phyloP scores from a whole-genome alignment of 495 filamentous ascomycete species.

The Amniculicola lignicola region DNA sequence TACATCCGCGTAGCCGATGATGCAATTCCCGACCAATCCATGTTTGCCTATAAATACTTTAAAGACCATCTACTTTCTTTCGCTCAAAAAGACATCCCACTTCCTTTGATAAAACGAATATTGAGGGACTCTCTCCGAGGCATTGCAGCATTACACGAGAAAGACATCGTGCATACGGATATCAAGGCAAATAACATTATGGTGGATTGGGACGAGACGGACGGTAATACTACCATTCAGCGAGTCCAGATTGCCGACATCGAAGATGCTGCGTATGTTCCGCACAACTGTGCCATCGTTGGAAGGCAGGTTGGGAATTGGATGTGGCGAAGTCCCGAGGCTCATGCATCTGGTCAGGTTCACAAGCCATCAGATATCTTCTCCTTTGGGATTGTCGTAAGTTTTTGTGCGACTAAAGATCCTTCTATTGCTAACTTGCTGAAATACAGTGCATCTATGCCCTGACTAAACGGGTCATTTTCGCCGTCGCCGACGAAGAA shows the following conservation, averaged over 20 bases:
- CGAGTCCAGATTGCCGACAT: conserved; percentile 40
- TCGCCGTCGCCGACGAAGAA: conserved; percentile 25
- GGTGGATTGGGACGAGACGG: conserved; percentile 30
- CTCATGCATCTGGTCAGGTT: conserved; percentile 39
- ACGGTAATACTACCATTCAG: conserved; percentile 39
- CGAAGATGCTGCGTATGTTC: conserved; percentile 49
- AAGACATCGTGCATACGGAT: conserved; percentile 31
- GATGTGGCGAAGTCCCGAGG: conserved; percentile 48
- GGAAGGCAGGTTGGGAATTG: conserved; percentile 43
- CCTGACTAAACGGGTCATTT: conserved; percentile 26
- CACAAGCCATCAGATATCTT: conserved; percentile 46
- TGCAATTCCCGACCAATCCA: conserved; percentile 25
- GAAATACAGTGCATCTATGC: conserved; percentile 27
- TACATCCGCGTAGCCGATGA: conserved; percentile 21
- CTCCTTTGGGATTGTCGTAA: conserved; percentile 47
- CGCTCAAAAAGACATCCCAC: conserved; percentile 16
- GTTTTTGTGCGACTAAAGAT: conserved; percentile 26
- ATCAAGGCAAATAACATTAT: conserved; percentile 42
- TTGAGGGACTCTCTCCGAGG: conserved; percentile 24
- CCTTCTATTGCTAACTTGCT: conserved; percentile 3
- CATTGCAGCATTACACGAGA: conserved; percentile 19
- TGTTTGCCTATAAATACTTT: conserved; percentile 25
- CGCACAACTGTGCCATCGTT: conserved; percentile 35
- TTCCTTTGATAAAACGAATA: conserved; percentile 21
- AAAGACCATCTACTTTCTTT: conserved; percentile 19